Evolutionary conservation across 768 basidiomycete genomes (phyloP).

Genomic region (Vararia minispora): DNA sequence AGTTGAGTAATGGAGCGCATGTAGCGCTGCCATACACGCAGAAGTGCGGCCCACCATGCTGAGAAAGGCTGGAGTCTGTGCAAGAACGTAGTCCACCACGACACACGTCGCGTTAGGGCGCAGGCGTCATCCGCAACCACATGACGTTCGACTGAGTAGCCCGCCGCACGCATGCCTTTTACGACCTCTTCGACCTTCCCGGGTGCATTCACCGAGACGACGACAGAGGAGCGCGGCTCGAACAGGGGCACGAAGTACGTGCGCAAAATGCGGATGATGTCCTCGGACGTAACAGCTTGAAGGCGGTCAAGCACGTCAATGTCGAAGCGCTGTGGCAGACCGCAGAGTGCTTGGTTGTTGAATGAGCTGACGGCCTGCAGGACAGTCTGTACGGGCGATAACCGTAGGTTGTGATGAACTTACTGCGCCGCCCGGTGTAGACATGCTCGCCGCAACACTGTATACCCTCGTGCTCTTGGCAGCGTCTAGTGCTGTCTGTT

Average conservation of each 20-base stretch:
- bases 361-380: conserved; percentile 81
- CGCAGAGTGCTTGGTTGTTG: conserved; percentile 84
- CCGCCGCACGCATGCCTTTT: conserved; percentile 47
- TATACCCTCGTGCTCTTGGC: conserved; percentile 91
- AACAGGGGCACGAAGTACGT: conserved; percentile 83
- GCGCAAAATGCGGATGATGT: conserved; percentile 58
- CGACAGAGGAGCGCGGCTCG: conserved; percentile 60
- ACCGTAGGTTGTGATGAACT: conserved; percentile 20
- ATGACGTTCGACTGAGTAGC: conserved; percentile 81
- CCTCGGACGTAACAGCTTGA: conserved; percentile 68
- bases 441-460: conserved; percentile 65
- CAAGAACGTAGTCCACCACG: no score
- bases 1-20: no score
- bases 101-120: no score
- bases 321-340: conserved; percentile 63
- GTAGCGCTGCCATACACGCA: no score
- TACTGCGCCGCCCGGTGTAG: conserved; percentile 83
- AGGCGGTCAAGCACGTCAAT: conserved; percentile 68
- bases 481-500: conserved; percentile 73
- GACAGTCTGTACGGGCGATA: background rate
- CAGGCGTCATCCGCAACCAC: no score
- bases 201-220: conserved; percentile 74
- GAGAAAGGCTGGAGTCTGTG: no score
- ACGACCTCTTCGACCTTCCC: conserved; percentile 66
- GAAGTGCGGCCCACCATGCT: no score